Percentiles rank a stretch among this genome's conserved stretches.
phyloP scores from a whole-genome alignment of 202 grass and related monocot species.

The Thinopyrum obtusiflorum region DNA sequence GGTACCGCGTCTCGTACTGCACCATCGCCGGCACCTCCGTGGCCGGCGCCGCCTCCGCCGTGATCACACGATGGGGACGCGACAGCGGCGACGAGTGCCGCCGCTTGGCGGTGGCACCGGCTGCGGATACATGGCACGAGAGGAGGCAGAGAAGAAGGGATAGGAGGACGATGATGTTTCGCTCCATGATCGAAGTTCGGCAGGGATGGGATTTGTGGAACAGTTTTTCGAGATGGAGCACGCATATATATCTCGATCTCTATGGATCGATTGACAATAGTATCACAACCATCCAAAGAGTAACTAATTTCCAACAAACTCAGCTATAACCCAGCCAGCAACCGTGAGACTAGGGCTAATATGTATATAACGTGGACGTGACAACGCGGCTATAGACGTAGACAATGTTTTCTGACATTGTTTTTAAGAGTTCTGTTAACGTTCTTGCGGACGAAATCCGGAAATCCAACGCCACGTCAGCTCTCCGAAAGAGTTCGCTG shows the following conservation, averaged over 20 bases:
- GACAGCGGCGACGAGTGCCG: neutral
- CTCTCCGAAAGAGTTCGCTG: too few relatives aligned
- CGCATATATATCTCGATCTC: neutral
- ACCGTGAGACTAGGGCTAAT: slow-evolving; percentile 5
- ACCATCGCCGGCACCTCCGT: neutral
- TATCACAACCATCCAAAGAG: neutral
- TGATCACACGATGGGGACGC: neutral
- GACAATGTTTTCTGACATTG: neutral
- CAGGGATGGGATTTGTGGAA: neutral
- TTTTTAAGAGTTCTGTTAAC: too few relatives aligned
- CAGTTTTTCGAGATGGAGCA: neutral
- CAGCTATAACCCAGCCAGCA: neutral
- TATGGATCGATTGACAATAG: neutral
- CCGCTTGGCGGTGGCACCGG: neutral
- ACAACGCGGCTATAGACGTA: neutral
- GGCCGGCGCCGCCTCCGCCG: neutral
- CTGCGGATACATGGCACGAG: neutral
- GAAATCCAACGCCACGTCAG: too few relatives aligned
- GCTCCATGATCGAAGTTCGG: slow-evolving; percentile 3
- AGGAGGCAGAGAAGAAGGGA: neutral
- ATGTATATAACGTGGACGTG: neutral
- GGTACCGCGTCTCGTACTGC: slow-evolving; percentile 44
- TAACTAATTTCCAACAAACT: neutral
- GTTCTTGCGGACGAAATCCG: too few relatives aligned
- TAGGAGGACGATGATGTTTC: neutral